phyloP scores from a whole-genome alignment of 176 grass and related monocot genomes.

The Pontederia paniculata region DNA sequence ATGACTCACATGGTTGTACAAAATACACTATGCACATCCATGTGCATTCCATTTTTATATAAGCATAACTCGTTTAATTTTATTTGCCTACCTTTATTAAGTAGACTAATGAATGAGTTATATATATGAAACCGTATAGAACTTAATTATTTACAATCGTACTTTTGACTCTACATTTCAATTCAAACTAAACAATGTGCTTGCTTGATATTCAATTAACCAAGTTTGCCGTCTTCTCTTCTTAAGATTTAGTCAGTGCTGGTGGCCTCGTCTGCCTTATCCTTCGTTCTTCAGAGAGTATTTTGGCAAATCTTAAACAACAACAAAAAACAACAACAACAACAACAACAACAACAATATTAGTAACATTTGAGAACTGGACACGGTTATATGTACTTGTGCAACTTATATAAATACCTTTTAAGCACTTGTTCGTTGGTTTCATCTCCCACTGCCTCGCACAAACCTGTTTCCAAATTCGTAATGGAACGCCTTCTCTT shows the following conservation, averaged over 20 bases:
- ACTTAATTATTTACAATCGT: no score
- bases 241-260: not conserved
- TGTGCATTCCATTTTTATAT: no score
- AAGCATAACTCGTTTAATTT: no score
- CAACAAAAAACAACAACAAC: not conserved
- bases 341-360: not conserved
- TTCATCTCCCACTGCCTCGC: not conserved
- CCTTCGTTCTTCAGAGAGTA: not conserved
- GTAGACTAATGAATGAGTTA: no score
- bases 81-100: no score
- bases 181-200: no score
- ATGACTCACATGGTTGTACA: no score
- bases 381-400: not conserved
- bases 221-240: not conserved
- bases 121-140: no score
- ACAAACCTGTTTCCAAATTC: not conserved
- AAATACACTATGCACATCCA: no score
- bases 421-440: not conserved
- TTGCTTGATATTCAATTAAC: no score
- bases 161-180: no score
- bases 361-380: not conserved
- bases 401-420: not conserved
- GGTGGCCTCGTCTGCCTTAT: not conserved
- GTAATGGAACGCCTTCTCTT: not conserved
- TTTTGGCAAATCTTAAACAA: not conserved